phyloP scores from a whole-genome alignment of 495 filamentous ascomycete species.

The Penicillium mononematosum region DNA sequence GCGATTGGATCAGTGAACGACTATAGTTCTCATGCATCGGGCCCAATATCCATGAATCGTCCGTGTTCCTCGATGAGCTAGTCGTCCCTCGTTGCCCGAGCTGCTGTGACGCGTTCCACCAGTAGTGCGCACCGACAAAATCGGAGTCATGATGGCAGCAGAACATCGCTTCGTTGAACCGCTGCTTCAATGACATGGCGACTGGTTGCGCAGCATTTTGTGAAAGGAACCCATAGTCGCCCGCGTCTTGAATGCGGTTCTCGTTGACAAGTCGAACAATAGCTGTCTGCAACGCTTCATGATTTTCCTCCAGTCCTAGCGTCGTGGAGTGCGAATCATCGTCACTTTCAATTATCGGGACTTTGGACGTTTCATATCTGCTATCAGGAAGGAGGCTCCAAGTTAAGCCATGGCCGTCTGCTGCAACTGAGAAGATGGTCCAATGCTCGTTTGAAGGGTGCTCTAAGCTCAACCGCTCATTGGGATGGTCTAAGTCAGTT shows the following conservation, averaged over 20 bases:
- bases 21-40: constrained; percentile 41
- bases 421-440: constrained; percentile 69
- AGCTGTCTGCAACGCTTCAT: constrained; percentile 78
- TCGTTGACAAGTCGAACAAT: constrained; percentile 80
- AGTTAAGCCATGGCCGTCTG: constrained; percentile 64
- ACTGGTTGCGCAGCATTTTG: not conserved
- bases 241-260: constrained; percentile 56
- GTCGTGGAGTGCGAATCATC: constrained; percentile 64
- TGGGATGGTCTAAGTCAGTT: constrained; percentile 39
- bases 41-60: constrained; percentile 45
- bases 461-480: constrained; percentile 35
- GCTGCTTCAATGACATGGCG: constrained; percentile 34
- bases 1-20: constrained; percentile 37
- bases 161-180: constrained; percentile 43
- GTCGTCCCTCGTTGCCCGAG: constrained; percentile 31
- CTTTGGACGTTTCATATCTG: constrained; percentile 16
- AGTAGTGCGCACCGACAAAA: constrained; percentile 50
- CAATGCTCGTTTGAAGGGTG: constrained; percentile 46
- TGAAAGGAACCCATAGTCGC: constrained; percentile 13
- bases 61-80: constrained; percentile 17
- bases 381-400: constrained; percentile 60
- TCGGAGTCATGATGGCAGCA: constrained; percentile 41
- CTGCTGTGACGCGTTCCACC: constrained; percentile 48
- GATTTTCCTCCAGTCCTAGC: constrained; percentile 73
- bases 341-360: constrained; percentile 19